phyloP scores from a whole-genome alignment of 2,329 filamentous ascomycete species.

The Colletotrichum phormii region DNA sequence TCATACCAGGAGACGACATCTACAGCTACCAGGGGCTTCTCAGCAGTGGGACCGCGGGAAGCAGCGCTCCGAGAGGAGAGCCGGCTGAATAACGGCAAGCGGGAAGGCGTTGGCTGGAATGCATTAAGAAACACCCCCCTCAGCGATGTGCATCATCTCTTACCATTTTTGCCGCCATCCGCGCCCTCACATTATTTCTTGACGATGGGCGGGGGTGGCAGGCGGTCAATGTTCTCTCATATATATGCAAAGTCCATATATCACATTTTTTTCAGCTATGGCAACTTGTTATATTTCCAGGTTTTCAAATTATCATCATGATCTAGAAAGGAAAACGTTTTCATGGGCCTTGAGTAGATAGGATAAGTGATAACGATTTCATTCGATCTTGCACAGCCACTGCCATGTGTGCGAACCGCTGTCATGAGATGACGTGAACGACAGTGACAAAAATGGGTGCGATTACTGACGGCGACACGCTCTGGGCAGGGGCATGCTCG shows the following conservation, averaged over 20 bases:
- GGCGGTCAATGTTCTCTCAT: conserved; percentile 30
- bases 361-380: background rate
- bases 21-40: conserved; percentile 14
- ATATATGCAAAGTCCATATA: conserved; percentile 30
- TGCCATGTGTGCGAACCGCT: background rate
- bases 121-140: conserved; percentile 21
- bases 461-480: background rate
- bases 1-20: conserved; percentile 15
- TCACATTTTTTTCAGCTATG: conserved; percentile 25
- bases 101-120: conserved; percentile 36
- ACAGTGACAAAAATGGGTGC: no score
- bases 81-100: conserved; percentile 4
- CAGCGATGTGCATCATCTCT: conserved; percentile 34
- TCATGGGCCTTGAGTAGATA: background rate
- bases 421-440: conserved; percentile 4
- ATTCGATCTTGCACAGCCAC: background rate
- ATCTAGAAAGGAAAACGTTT: background rate
- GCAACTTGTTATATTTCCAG: conserved; percentile 4
- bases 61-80: conserved; percentile 6
- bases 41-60: background rate
- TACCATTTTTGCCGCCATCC: conserved; percentile 26
- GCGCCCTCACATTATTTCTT: conserved; percentile 12
- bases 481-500: background rate
- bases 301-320: background rate
- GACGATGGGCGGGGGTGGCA: background rate